These are phyloP conservation scores for Symbiodinium natans DNA, from an alignment of 73 alveolate species.

Conservation along the genomic window DNA sequence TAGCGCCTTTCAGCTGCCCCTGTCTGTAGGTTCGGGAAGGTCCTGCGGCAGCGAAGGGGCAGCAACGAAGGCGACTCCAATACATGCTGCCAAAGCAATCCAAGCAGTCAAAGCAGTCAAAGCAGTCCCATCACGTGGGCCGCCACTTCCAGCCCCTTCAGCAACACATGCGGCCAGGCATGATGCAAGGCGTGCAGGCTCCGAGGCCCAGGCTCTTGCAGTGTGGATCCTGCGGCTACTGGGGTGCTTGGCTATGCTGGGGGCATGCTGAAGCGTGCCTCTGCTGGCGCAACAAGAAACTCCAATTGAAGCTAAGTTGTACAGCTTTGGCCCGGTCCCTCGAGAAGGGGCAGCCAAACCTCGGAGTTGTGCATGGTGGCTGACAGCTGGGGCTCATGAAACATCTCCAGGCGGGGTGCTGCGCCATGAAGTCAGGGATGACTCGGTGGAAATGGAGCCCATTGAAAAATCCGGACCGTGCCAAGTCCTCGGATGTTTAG, in stretches of 20 bases:
- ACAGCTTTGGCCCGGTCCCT: neutral
- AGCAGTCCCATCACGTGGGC: slow-evolving; percentile 75
- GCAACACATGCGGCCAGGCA: neutral
- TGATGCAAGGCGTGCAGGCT: neutral
- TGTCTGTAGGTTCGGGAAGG: slow-evolving; percentile 55
- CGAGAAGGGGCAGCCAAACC: slow-evolving; percentile 91
- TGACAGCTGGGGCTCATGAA: neutral
- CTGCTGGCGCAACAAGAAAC: too few species aligned
- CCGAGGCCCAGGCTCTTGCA: slow-evolving; percentile 34
- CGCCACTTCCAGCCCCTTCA: slow-evolving; percentile 65
- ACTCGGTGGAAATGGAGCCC: slow-evolving; percentile 96
- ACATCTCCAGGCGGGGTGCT: slow-evolving; percentile 38
- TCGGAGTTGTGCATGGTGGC: neutral
- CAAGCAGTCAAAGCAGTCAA: neutral
- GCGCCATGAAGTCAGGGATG: slow-evolving; percentile 96
- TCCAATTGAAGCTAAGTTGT: too few species aligned
- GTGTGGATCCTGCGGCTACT: slow-evolving; percentile 22
- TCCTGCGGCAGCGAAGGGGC: too few species aligned
- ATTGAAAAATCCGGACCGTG: slow-evolving; percentile 95
- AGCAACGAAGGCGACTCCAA: too few species aligned
- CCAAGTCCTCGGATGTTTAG: slow-evolving; percentile 58
- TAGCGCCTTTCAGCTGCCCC: slow-evolving; percentile 67
- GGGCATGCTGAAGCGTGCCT: too few species aligned
- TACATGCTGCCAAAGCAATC: too few species aligned
- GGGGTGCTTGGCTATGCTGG: neutral